Evolutionary conservation across 352 stramenopile genomes (phyloP).

Genomic region (Salisapilia sapeloensis): DNA sequence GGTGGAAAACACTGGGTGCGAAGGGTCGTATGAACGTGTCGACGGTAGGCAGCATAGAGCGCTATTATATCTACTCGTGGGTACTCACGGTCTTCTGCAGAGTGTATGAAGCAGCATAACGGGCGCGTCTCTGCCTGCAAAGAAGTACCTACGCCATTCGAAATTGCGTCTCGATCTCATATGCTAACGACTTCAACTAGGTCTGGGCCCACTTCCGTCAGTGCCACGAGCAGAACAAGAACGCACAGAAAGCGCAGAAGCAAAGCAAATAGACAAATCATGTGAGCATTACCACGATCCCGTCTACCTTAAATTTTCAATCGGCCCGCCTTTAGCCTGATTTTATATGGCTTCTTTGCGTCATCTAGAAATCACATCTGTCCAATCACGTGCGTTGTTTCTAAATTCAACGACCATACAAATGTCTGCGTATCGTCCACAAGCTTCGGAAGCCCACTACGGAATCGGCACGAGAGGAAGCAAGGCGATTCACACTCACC

Average conservation of each 20-base stretch:
- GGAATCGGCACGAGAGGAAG: too few relatives aligned
- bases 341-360: too few relatives aligned
- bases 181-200: conserved; percentile 4
- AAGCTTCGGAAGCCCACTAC: too few relatives aligned
- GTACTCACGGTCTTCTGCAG: conserved; percentile 7
- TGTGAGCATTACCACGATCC: neutral
- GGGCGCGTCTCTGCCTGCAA: conserved; percentile 59
- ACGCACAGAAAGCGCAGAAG: conserved; percentile 7
- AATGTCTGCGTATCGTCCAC: too few relatives aligned
- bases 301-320: conserved; percentile 4
- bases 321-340: too few relatives aligned
- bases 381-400: too few relatives aligned
- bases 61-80: conserved; percentile 3
- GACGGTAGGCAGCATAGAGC: conserved; percentile 17
- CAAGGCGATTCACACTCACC: too few relatives aligned
- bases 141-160: conserved; percentile 10
- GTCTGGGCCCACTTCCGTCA: conserved; percentile 61
- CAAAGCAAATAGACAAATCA: conserved; percentile 3
- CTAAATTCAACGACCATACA: too few relatives aligned
- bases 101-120: conserved; percentile 68
- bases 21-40: conserved; percentile 39
- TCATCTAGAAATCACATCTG: too few relatives aligned
- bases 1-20: conserved; percentile 49
- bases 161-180: neutral
- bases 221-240: conserved; percentile 44